Conservation (phyloP, 495 filamentous ascomycete species). For the Neurospora sublineolata region DNA sequence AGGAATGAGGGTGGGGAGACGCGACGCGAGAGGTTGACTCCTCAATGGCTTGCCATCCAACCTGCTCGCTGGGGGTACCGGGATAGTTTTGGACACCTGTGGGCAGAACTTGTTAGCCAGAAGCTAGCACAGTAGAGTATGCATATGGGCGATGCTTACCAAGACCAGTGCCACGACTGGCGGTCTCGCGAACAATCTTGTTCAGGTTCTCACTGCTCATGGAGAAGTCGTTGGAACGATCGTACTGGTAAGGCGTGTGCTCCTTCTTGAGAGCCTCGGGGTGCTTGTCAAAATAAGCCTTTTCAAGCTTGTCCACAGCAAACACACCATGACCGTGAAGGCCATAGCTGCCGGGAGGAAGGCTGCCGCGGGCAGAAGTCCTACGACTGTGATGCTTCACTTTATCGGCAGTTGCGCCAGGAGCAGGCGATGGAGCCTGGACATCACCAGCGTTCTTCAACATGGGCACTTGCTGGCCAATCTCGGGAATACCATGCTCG, state of each 20-base stretch:
- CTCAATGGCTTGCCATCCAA: constrained; percentile 70
- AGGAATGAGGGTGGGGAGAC: constrained; percentile 48
- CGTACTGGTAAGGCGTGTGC: constrained; percentile 36
- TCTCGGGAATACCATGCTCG: constrained; percentile 81
- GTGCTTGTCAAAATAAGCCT: constrained; percentile 82
- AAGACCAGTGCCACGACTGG: constrained; percentile 51
- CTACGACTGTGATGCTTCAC: constrained; percentile 52
- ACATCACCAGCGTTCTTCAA: constrained; percentile 89
- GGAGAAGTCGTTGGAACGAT: constrained; percentile 66
- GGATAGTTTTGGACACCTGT: constrained; percentile 35
- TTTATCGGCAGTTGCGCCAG: constrained; percentile 39
- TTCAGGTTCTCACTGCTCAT: constrained; percentile 87
- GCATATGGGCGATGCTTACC: constrained; percentile 32
- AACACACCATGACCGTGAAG: constrained; percentile 71
- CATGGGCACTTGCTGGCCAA: constrained; percentile 87
- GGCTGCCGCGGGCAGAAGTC: constrained; percentile 34
- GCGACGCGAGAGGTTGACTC: constrained; percentile 62
- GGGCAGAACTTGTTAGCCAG: constrained; percentile 18
- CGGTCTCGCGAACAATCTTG: constrained; percentile 70
- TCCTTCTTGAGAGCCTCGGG: constrained; percentile 71
- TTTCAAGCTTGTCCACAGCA: constrained; percentile 63
- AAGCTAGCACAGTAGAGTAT: constrained; percentile 4
- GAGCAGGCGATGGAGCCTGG: constrained; percentile 83
- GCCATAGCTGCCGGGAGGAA: constrained; percentile 71
- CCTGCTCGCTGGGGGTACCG: constrained; percentile 66